phyloP scores from a whole-genome alignment of 1,284 basidiomycete species.

The Pascua guehoae region DNA sequence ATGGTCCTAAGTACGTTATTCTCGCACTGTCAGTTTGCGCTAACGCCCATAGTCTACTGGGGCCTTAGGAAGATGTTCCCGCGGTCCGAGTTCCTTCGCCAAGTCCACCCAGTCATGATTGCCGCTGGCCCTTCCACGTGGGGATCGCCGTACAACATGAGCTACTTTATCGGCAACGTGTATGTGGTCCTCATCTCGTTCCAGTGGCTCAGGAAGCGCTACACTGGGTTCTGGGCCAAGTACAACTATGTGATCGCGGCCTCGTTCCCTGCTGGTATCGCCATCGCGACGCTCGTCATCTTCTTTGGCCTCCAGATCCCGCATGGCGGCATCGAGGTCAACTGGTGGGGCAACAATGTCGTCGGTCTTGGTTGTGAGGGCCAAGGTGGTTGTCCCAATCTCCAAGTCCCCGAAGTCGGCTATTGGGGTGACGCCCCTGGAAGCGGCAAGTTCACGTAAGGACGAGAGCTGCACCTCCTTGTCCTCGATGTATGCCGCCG shows the following conservation, averaged over 20 bases:
- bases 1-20: no score
- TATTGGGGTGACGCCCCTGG: conserved; percentile 6
- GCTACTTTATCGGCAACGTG: conserved; percentile 35
- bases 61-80: conserved; percentile 15
- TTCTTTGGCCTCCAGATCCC: conserved; percentile 32
- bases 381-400: conserved; percentile 33
- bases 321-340: conserved; percentile 23
- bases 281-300: conserved; percentile 36
- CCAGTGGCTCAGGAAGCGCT: conserved; percentile 29
- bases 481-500: no score
- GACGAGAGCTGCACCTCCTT: no score
- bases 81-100: conserved; percentile 8
- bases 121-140: conserved; percentile 6
- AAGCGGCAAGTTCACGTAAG: conserved; percentile 5
- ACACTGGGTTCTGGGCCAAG: conserved; percentile 40
- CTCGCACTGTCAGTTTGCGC: no score
- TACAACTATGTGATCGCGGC: conserved; percentile 47
- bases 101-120: conserved; percentile 20
- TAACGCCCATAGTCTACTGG: conserved; percentile 9
- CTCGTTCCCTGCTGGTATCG: conserved; percentile 44
- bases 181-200: conserved; percentile 32
- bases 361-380: conserved; percentile 17
- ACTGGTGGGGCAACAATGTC: conserved; percentile 66
- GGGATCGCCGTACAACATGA: conserved; percentile 33
- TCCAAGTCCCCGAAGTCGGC: conserved; percentile 10